Evolutionary conservation across 2,329 filamentous ascomycete genomes (phyloP), one percentile per base, ranked within the genome.

Genomic region (Aureobasidium sp.): DNA sequence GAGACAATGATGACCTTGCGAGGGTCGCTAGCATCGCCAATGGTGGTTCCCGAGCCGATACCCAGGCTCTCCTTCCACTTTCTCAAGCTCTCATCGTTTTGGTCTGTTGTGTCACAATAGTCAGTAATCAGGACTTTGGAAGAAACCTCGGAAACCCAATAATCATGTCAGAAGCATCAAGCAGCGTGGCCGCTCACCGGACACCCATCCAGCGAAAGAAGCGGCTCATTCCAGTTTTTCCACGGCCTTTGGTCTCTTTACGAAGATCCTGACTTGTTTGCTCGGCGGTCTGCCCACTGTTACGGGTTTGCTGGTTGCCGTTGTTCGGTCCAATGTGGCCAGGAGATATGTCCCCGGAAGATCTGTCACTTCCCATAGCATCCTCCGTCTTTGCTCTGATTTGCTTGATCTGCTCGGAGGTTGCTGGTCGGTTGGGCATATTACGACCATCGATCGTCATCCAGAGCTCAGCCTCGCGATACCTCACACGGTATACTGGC

Each of bases 1-100:
- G 90, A 89, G 70, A 91, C 84, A 78, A 97, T 97, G 78, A 97
- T 92, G 79, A 91, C 96, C 73, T 90, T 90, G 69, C 93, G 89
- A 53, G 89, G 85, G 72, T 97, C 93, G 73, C 82, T 90, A 63
- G 78, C 76, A 71, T 81, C 77, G 49, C 76, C 76, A 68, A 80
- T 75, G 67, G 73, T 70, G 63, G 74, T 76, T 68, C 85, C 79
- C 62, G 81, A 86, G 66, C 86, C 85, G 64, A 97, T 86, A 68
- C 94, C 94, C 64, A 99, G 88, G 14, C 93, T 97, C 72, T 93
- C 85, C 82, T 99, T 99, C 89, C 96, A 99, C 71, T 93, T 89
- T 78, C 95, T 90, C 70, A 99, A 87, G 65, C 93, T 94, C 77
- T 97, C 93, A 75, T 99, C 94, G 70, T 89, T 81, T 70, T 82